phyloP scores from a whole-genome alignment of 2,329 filamentous ascomycete species.

The Geosmithia morbida region DNA sequence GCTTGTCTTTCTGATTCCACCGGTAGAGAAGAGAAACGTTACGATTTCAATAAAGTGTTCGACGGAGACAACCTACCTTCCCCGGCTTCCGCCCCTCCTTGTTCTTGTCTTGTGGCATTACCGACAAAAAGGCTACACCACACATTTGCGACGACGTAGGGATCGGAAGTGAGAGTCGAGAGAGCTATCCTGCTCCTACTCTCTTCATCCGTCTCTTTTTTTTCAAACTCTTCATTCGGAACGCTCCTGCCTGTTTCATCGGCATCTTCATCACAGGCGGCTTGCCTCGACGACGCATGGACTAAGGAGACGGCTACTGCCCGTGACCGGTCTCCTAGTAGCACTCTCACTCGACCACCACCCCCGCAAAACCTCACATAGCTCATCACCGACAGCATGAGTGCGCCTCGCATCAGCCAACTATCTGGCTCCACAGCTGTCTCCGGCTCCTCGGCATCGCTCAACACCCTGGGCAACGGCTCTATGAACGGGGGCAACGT shows the following conservation, averaged over 20 bases:
- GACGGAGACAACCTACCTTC: too few relatives aligned
- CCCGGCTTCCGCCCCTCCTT: neutral
- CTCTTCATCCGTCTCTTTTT: neutral
- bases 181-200: neutral
- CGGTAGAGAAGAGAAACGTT: too few relatives aligned
- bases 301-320: neutral
- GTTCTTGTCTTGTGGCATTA: neutral
- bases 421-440: slow-evolving; percentile 46
- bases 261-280: neutral
- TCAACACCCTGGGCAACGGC: slow-evolving; percentile 31
- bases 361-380: slow-evolving; percentile 2
- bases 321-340: neutral
- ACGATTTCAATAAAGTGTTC: too few relatives aligned
- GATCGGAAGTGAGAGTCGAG: neutral
- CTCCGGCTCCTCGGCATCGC: slow-evolving; percentile 36
- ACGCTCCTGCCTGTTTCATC: neutral
- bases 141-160: neutral
- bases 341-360: slow-evolving; percentile 13
- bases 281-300: slow-evolving; percentile 1
- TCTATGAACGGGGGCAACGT: slow-evolving; percentile 42
- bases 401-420: slow-evolving; percentile 43
- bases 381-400: slow-evolving; percentile 33
- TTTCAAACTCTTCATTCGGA: neutral
- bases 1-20: too few relatives aligned
- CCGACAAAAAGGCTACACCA: neutral